Percentiles rank a stretch among this genome's conserved stretches.
Conservation (phyloP, 257 asterid genomes). For the Solanum corneliomulleri region DNA sequence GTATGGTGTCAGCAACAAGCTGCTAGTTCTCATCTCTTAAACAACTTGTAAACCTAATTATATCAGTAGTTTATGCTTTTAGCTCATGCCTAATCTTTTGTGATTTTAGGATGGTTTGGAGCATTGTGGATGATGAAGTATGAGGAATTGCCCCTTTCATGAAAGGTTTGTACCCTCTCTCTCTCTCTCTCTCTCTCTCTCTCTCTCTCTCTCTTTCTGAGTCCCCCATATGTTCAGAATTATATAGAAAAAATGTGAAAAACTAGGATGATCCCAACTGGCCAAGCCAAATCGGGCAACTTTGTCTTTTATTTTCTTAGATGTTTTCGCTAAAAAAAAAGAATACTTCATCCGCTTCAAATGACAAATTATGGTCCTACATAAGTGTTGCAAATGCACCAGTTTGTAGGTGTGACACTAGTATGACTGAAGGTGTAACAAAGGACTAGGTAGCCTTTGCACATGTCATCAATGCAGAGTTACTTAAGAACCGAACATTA, state of each 20-base stretch:
- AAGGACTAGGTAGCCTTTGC: neutral
- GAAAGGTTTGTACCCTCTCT: neutral
- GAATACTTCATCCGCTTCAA: neutral
- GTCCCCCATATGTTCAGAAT: neutral
- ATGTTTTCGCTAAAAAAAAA: neutral
- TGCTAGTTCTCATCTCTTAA: neutral
- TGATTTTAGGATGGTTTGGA: conserved; percentile 66
- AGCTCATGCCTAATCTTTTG: neutral
- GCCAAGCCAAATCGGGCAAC: neutral
- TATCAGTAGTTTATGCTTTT: neutral
- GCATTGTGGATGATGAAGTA: conserved; percentile 42
- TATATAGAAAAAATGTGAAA: neutral
- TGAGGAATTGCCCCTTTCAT: neutral
- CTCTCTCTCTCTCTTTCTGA: too few species aligned
- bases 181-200: neutral
- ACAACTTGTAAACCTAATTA: neutral
- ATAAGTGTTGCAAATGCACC: neutral
- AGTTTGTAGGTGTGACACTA: neutral
- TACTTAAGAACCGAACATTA: neutral
- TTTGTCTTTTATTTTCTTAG: neutral
- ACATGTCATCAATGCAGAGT: neutral
- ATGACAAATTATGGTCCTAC: neutral
- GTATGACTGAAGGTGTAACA: neutral
- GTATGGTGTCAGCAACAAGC: conserved; percentile 15
- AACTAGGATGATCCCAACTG: neutral